These are phyloP conservation scores for Moniliella sp. DNA, from an alignment of 1,284 basidiomycete genomes.

Conservation along the genomic window DNA sequence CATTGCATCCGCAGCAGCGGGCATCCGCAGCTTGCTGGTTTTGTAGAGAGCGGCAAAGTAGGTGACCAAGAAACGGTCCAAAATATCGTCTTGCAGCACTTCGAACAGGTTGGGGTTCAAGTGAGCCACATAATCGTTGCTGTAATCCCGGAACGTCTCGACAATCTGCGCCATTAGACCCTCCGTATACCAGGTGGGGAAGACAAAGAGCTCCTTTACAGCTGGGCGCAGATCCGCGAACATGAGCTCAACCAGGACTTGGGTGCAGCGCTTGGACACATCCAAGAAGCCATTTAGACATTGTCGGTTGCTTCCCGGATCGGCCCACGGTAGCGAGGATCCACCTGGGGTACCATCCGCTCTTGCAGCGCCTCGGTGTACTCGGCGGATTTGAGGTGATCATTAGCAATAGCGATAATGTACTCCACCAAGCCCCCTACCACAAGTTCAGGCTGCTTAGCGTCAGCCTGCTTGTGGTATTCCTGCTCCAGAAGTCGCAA, in stretches of 20 bases:
- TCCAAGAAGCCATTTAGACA: conserved; percentile 91
- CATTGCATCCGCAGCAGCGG: conserved; percentile 58
- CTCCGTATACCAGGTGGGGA: conserved; percentile 37
- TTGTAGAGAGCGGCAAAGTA: conserved; percentile 74
- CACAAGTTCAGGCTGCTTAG: conserved; percentile 57
- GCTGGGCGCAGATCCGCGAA: conserved; percentile 84
- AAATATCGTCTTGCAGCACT: conserved; percentile 70
- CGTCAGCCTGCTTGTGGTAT: conserved; percentile 61
- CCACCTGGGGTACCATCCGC: conserved; percentile 72
- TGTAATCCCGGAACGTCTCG: conserved; percentile 89
- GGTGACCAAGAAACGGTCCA: conserved; percentile 69
- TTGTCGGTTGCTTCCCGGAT: conserved; percentile 76
- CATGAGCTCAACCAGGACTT: conserved; percentile 75
- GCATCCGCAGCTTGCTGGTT: conserved; percentile 67
- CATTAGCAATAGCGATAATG: conserved; percentile 89
- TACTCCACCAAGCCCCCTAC: conserved; percentile 80
- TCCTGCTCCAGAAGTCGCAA: conserved; percentile 60
- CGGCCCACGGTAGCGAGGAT: conserved; percentile 62
- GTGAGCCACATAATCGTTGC: conserved; percentile 69
- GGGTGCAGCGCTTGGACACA: conserved; percentile 86
- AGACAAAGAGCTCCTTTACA: conserved; percentile 58
- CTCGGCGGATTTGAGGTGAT: conserved; percentile 88
- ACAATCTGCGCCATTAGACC: conserved; percentile 64
- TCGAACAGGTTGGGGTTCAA: conserved; percentile 79
- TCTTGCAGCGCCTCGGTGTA: conserved; percentile 65